Base-by-base conservation (phyloP, 139 green algal genomes). In the Chlorella vulgaris region DNA sequence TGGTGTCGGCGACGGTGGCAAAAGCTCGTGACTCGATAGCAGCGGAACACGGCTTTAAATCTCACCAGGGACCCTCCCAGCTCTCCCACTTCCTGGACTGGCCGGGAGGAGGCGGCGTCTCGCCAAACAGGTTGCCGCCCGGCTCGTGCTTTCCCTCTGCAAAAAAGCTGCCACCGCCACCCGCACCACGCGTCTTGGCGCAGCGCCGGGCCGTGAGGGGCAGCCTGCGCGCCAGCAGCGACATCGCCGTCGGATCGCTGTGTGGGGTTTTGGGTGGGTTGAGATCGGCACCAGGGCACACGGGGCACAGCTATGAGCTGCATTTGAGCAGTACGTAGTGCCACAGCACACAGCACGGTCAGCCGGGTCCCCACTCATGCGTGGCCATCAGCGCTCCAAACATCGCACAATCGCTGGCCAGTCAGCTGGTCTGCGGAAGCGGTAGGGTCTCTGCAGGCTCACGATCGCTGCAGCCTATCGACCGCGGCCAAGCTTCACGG, bases 11-110 rank as follows among this genome's bases (percentile, higher is more conserved):
- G 33, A 70, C 24, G 24, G 61, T 50, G 26, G 24, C 28, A n/a
- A 70, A n/a, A 15, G 24, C 39, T 53, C 8, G 35, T 77, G 13
- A 15, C 10, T 69, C 61, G 13, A 13, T 33, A 33, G 28, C n/a
- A 19, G 61, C 28, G 29, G 18, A 69, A 69, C 21, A 69, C 28
- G 28, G 29, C 28, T 69, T 15, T 21, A 18, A 18, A 15, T 69
- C 91, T 90, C 77, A 98, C 94, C 91, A 97, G 8, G 88, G 89
- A 5, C 88, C 89, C 86, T 98, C 94, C 94, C 94, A 97, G 71
- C 88, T 92, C 84, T 97, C 92, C 87, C 86, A 91, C 50, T 93
- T 91, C 39, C 94, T 86, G 21, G 82, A 82, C 78, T 95, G 84
- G 1, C 94, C 94, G 29, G 92, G 79, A 0, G 90, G 83, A 13